Percentiles rank a stretch among this genome's conserved stretches.
Conservation (phyloP, 768 basidiomycete species). For the Lactifluus echinatus region DNA sequence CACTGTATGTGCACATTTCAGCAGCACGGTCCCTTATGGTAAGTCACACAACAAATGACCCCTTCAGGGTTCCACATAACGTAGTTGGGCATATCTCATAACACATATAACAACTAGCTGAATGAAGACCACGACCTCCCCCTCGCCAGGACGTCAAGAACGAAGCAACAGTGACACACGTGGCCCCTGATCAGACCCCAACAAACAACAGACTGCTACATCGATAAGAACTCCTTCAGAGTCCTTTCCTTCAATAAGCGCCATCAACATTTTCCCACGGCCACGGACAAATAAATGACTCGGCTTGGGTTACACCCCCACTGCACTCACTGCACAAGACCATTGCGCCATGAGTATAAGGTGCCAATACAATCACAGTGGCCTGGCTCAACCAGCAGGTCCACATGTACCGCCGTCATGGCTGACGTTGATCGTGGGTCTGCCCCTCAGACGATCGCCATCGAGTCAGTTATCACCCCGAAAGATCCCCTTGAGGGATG, state of each 20-base stretch:
- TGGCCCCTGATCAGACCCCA: neutral
- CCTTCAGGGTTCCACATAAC: conserved; percentile 15
- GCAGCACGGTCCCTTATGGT: neutral
- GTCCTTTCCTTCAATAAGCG: neutral
- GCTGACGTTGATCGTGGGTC: neutral
- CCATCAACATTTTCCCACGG: neutral
- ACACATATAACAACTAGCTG: neutral
- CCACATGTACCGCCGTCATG: neutral
- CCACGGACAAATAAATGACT: neutral
- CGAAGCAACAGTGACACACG: neutral
- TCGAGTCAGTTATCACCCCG: neutral
- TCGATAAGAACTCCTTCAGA: conserved; percentile 5
- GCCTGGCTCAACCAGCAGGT: neutral
- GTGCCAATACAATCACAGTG: neutral
- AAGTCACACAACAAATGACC: conserved; percentile 14
- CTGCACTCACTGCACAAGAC: neutral
- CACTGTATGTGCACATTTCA: neutral
- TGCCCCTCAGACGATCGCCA: neutral
- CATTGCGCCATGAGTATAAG: neutral
- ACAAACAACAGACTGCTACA: neutral
- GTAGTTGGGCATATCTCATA: neutral
- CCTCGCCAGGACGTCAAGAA: neutral
- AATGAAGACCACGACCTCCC: neutral
- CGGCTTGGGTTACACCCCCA: neutral
- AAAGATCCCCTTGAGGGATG: conserved; percentile 10